Base-by-base conservation (phyloP, 768 basidiomycete genomes). In the Coprinellus micaceus region DNA sequence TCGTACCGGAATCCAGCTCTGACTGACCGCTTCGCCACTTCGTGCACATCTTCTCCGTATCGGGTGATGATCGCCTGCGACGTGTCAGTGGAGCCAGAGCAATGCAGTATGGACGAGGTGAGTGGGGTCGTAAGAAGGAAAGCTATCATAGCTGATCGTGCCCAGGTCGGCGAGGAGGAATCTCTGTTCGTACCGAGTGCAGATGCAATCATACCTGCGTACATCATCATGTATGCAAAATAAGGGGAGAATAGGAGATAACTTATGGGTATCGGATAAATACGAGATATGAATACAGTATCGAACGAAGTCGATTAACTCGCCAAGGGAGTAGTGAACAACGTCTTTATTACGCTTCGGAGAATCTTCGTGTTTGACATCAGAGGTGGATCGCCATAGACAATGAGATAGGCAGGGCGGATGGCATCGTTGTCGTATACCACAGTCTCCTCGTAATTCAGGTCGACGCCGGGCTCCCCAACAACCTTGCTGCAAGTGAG, bases 361-460 rank as follows among this genome's bases (percentile, higher is more conserved):
- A 77, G 17, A 22, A 51, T 47, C 56, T 72, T 74, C 30, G 67
- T 70, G 39, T 65, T 61, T 19, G 54, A 48, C 52, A 61, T 54
- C 28, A 59, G 48, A 10, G 71, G 66, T 30, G 59, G 58, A 29
- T 74, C 67, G 17, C 80, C 82, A 61, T 86, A 88, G 19, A 86
- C 78, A n/a, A 88, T 67, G 54, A 87, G 72, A 67, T 80, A 88
- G 0, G 83, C 83, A 17, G 86, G 86, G 7, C 84, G 79, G 60
- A 86, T 80, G 26, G 85, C 84, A 59, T 86, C 84, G 61, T 86
- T 85, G 43, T 73, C 63, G 61, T 87, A 87, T 13, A 85, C 83
- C 7, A 86, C 83, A 3, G 82, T 86, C 66, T 87, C 86, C 66
- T 83, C 83, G 57, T 85, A 86, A 63, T 86, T 87, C 48, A 87